Evolutionary conservation across 2,329 filamentous ascomycete species (phyloP), one percentile per base, ranked within the genome.

Genomic region (Trichophyton verrucosum): DNA sequence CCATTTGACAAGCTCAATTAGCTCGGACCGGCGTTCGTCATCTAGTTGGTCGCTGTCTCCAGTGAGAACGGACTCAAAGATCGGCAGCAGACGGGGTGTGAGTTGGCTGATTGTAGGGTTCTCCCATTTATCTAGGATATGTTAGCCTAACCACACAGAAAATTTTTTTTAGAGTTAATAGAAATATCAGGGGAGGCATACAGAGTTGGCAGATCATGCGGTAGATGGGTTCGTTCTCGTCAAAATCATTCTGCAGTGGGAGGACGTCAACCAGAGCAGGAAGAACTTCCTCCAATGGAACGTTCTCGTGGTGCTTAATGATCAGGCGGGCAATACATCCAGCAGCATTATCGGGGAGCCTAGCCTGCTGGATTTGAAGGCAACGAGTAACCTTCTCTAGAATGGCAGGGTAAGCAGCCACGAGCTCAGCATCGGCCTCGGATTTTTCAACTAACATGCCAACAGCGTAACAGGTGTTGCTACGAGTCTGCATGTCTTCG

Each of bases 141-240:
- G 61, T 27, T 55, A 55, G 15, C 4, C 3, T 20, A 15, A 15
- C 5, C 27, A 55, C 4, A 24, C 46, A 27, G 64, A 17, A 17
- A 20, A 5, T 53, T 3, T 36, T 53, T 22, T 27, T n/a, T 1
- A 20, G 17, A 17, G 5, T 7, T 30, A 30, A 30, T 7, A 20
- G 27, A n/a, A 9, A 57, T 30, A 30, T 30, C 27, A 30, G 38
- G 36, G 33, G 40, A 24, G 38, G 82, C 85, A 79, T 80, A 87
- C 84, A 96, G 65, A 97, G 82, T 74, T 88, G 86, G 74, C 89
- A 86, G 69, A 99, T 86, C 83, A 91, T 95, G 73, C 87, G 83
- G 77, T 87, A 99, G 63, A 97, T 86, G 7, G 94, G 91, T 69
- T 89, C 89, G 76, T 99, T 97, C 82, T 97, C 94, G 75, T 96